A percentile compares a stretch with the other conserved stretches of the same genome.
phyloP scores from a whole-genome alignment of 305 asterid genomes.

The Coffea humblotiana region DNA sequence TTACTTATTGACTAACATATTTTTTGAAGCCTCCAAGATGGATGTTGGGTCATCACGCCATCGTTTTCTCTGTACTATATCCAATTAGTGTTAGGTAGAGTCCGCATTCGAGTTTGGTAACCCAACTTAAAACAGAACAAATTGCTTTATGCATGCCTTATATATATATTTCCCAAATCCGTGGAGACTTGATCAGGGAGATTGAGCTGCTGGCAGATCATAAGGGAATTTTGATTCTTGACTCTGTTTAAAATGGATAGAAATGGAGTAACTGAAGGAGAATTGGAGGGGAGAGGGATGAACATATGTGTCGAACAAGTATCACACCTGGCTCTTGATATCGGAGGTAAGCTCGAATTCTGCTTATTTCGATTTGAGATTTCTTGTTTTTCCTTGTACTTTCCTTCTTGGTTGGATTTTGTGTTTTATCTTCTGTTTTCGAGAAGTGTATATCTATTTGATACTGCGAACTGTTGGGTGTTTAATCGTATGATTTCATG shows the following conservation, averaged over 20 bases:
- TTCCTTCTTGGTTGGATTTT: background rate
- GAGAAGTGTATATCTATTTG: too few species aligned
- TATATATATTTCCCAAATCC: background rate
- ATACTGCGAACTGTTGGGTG: background rate
- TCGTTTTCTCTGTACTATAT: constrained; percentile 5
- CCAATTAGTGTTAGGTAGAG: constrained; percentile 11
- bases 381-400: background rate
- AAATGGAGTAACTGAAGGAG: constrained; percentile 7
- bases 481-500: background rate
- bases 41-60: constrained; percentile 14
- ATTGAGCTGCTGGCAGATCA: background rate
- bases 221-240: background rate
- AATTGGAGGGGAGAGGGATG: constrained; percentile 18
- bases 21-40: background rate
- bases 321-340: constrained; percentile 76
- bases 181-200: background rate
- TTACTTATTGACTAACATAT: too few species aligned
- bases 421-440: background rate
- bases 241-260: constrained; percentile 26
- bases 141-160: background rate
- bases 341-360: constrained; percentile 62
- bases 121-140: constrained; percentile 14
- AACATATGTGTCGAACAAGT: constrained; percentile 42
- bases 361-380: background rate
- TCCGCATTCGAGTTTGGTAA: constrained; percentile 9